Evolutionary conservation across 1,284 basidiomycete genomes (phyloP), one percentile per base, ranked within the genome.

Genomic region (Bjerkandera adusta): DNA sequence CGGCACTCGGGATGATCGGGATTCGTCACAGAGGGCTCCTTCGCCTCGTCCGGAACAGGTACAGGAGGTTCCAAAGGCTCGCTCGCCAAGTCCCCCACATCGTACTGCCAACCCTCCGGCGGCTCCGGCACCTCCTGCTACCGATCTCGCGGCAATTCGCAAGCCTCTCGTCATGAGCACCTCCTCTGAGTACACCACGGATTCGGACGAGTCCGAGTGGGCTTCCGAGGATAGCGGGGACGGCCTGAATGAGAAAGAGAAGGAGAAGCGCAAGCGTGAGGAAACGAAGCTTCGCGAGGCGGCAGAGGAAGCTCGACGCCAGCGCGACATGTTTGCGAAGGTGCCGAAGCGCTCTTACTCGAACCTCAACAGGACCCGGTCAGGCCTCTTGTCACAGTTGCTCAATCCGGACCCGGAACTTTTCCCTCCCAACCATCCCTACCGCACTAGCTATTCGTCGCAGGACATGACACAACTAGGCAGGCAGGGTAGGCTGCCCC

Each of bases 271-370:
- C 51, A 55, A 54, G 52, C 62, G 55, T 36, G 68, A 68, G 52
- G 66, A 68, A 49, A 59, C 52, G 2, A 63, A 64, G 8, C 51
- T 72, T 16, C 67, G 57, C 10, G 67, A 71, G 56, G 79, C 76
- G 21, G 76, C 73, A n/a, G 48, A 77, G 55, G 83, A 88, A 59
- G 83, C 76, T 13, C 77, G 83, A 57, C 75, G 84, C 5, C 80
- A 89, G 58, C 75, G 77, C 26, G 81, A 87, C 13, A 75, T 92
- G 75, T 91, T 93, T 59, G 73, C 79, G 47, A 92, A 91, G 66
- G 71, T 85, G 8, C 86, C 89, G 4, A 73, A 79, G 42, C 71
- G 77, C 30, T 79, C 81, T 20, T 83, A 85, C 55, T 76, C 80
- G 57, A 76, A 79, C 53, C 68, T 84, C 41, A 71, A 71, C 45